These are phyloP conservation scores for Lithospermum erythrorhizon DNA, from an alignment of 257 asterid genomes.

Conservation along the genomic window DNA sequence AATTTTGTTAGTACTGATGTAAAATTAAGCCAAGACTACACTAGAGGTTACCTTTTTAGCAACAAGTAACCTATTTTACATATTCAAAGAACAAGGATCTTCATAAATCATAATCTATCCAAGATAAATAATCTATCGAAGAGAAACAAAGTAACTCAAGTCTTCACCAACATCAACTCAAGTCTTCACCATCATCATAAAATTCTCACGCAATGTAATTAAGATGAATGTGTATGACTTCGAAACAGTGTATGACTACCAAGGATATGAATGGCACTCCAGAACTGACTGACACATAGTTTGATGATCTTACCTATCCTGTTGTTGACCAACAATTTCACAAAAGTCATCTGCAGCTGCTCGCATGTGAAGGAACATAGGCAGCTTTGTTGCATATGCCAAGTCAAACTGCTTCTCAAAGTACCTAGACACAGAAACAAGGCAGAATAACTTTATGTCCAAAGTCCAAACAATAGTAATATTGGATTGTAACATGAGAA, in stretches of 20 bases:
- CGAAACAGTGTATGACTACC: not conserved
- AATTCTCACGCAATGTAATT: not conserved
- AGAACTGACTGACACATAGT: not conserved
- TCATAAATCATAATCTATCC: too few relatives aligned
- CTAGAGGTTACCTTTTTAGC: not conserved
- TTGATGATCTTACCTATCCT: constrained; percentile 38
- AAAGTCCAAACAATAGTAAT: constrained; percentile 7
- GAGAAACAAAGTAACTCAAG: too few relatives aligned
- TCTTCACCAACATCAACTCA: too few relatives aligned
- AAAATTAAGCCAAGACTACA: not conserved
- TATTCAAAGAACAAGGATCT: too few relatives aligned
- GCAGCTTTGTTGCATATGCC: constrained; percentile 74
- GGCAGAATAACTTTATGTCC: constrained; percentile 1
- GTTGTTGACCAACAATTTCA: constrained; percentile 52
- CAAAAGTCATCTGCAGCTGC: constrained; percentile 93
- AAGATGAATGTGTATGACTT: not conserved
- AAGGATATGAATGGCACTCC: not conserved
- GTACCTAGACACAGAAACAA: constrained; percentile 40
- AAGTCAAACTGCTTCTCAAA: constrained; percentile 91
- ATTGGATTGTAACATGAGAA: constrained; percentile 6
- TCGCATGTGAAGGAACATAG: constrained; percentile 99
- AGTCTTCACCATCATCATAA: too few relatives aligned
- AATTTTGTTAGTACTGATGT: not conserved
- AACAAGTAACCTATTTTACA: too few relatives aligned
- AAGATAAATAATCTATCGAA: too few relatives aligned